Percentiles rank a stretch among this genome's conserved stretches.
These are phyloP conservation scores for Acer campestre DNA, from an alignment of 345 rosid species.

Conservation along the genomic window DNA sequence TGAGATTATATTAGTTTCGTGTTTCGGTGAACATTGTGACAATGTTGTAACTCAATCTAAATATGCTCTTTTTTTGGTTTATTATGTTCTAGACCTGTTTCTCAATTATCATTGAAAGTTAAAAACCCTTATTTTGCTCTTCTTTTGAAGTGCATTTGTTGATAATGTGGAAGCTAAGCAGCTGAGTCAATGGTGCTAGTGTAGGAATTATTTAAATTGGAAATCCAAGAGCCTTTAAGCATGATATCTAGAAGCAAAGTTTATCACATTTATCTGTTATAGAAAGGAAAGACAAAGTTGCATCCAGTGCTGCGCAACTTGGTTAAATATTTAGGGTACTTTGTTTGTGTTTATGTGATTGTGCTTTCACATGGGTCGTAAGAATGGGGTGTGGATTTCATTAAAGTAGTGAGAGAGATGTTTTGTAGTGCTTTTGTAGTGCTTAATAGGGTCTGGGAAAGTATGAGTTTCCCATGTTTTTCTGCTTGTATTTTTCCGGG, in stretches of 20 bases:
- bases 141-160: background rate
- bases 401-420: background rate
- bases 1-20: background rate
- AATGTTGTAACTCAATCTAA: slow-evolving; percentile 5
- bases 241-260: background rate
- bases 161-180: background rate
- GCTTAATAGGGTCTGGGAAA: background rate
- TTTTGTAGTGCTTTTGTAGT: background rate
- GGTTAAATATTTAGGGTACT: background rate
- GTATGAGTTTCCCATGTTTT: background rate
- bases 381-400: background rate
- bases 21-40: background rate
- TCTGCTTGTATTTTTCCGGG: background rate
- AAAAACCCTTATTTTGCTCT: background rate
- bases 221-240: background rate
- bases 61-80: background rate
- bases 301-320: background rate
- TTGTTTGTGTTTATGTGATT: background rate
- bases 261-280: background rate
- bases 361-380: background rate
- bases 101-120: background rate
- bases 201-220: background rate
- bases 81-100: background rate
- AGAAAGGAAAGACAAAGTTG: background rate
- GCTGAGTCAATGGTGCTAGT: background rate